Evolutionary conservation across 1,139 yeast genomes (phyloP).

Genomic region (Hansenula sp.): DNA sequence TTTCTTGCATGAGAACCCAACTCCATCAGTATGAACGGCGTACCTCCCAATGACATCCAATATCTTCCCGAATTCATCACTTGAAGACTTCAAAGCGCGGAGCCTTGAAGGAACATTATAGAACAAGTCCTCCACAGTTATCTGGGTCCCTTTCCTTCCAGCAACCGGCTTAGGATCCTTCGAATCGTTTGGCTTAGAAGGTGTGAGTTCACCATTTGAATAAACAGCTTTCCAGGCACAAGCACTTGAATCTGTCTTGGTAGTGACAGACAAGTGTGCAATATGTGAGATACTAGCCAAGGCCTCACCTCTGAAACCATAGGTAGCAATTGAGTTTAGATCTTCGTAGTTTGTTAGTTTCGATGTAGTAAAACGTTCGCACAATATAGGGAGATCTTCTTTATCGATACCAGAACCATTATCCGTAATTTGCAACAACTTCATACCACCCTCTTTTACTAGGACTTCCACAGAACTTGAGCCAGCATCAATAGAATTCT

Average conservation of each 20-base stretch:
- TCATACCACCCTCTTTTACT: conserved; percentile 63
- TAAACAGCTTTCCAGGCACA: conserved; percentile 72
- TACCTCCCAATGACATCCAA: conserved; percentile 84
- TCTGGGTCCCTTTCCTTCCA: conserved; percentile 83
- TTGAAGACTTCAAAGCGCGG: conserved; percentile 58
- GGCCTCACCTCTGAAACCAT: conserved; percentile 86
- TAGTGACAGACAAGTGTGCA: conserved; percentile 67
- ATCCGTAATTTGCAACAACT: conserved; percentile 62
- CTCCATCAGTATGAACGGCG: conserved; percentile 65
- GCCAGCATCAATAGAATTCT: conserved; percentile 76
- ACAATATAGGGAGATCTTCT: conserved; percentile 55
- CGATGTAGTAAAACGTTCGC: conserved; percentile 72
- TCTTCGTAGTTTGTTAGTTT: conserved; percentile 54
- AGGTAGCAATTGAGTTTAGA: conserved; percentile 45
- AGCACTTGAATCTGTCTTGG: conserved; percentile 56
- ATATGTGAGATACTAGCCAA: conserved; percentile 66
- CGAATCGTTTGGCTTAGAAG: conserved; percentile 29
- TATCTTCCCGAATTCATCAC: conserved; percentile 74
- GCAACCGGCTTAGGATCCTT: conserved; percentile 71
- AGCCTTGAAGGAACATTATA: conserved; percentile 83
- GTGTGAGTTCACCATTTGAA: conserved; percentile 53
- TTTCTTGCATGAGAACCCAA: conserved; percentile 79
- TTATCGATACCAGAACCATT: conserved; percentile 71
- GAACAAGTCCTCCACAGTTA: conserved; percentile 83
- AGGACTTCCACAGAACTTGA: conserved; percentile 59